Evolutionary conservation across 208 protist genomes (phyloP), one percentile per base, ranked within the genome.

Genomic region (Leishmania turanica): DNA sequence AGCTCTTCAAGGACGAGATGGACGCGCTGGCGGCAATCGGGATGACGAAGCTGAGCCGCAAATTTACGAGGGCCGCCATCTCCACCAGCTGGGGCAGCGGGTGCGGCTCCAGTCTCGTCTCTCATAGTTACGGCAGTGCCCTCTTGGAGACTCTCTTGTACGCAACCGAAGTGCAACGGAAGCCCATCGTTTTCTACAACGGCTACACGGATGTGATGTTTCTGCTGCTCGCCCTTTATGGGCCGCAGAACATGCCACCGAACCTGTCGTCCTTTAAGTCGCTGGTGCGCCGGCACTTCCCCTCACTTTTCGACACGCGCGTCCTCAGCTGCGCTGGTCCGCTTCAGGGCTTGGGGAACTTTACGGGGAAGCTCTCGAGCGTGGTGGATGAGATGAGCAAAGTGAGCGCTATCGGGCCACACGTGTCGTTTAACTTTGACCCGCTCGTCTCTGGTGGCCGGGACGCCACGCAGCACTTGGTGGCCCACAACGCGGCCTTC

Each of bases 261-360:
- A 83, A 83, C 7, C 31, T 89, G 6, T 37, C 56, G 21, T 79
- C 84, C 56, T 96, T 96, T 78, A 94, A 96, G 79, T 45, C 40
- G 0, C 1, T 81, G 62, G 78, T 88, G 78, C 87, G 79, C 17
- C 81, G 74, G 0, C 83, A 88, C 51, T 92, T 96, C 72, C 92
- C 92, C 0, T 70, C 79, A 17, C 77, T 96, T 45, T 96, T 89
- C 64, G 92, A 96, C 78, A 94, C 92, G 53, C 88, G 91, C 65
- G 74, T 89, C 2, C 74, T 96, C n/a, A 80, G 84, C 15, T 89
- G 84, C 73, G 76, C 82, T 0, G 86, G 83, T 1, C 77, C 84
- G 19, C 66, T 94, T 66, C 89, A 93, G 58, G 21, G 84, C 19
- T 71, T 91, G 9, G 80, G 76, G 47, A 85, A 87, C 72, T 74